Evolutionary conservation across 2,329 filamentous ascomycete genomes (phyloP), one percentile per base, ranked within the genome.

Genomic region (Bipolaris victoriae): DNA sequence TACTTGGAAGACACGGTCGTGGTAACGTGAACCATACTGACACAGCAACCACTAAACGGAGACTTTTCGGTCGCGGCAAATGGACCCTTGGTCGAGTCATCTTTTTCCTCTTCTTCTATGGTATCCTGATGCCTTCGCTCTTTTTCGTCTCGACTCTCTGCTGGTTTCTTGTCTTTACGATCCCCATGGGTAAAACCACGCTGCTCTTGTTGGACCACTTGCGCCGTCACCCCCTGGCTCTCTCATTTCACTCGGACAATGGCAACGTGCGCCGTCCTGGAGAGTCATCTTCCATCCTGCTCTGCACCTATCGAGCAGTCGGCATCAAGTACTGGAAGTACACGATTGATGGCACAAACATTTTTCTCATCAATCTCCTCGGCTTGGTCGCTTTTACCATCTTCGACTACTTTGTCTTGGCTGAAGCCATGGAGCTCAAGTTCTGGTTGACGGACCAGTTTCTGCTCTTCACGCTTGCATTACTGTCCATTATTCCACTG

Each of bases 311-410:
- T 79, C 90, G 96, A 57, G 95, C 95, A 41, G 94, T 96, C 11
- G 95, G 95, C 11, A 83, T 88, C 65, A 94, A 94, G 76, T 99
- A 99, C 81, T 99, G 96, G 94, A 99, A 99, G 79, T 99, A 99
- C 79, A 99, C 95, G 3, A 84, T 99, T 57, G 95, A 99, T 73
- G 96, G 95, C 53, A 99, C 95, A 60, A 99, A 99, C 78, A 96
- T 99, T 73, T 98, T 99, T 79, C 86, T 99, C 65, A 97, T 99
- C 82, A 99, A 99, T 75, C 85, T 99, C 55, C 91, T 98, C 80
- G 90, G 87, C 11, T 86, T 99, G 16, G 95, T 99, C n/a, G 80
- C 91, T 22, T 97, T 99, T 72, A 90, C 94, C 70, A 96, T 99
- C 61, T 86, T 96, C 64, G 95, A 99, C 80, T 98, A 94, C 83